Evolutionary conservation across 2,329 filamentous ascomycete genomes (phyloP).

Genomic region (Fusarium sp.): DNA sequence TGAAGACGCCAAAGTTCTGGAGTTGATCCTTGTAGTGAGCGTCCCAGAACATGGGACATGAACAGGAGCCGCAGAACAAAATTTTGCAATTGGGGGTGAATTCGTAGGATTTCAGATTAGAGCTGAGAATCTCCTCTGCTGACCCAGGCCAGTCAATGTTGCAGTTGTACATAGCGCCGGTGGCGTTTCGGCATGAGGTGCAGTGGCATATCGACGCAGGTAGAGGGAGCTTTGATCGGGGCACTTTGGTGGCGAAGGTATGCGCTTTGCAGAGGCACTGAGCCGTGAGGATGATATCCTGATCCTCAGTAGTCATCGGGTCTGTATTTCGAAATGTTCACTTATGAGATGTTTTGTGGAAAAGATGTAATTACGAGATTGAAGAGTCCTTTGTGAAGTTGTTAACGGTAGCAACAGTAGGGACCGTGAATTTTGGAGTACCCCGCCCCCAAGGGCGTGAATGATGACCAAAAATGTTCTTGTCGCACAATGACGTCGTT

Average conservation of each 20-base stretch:
- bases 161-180: conserved; percentile 52
- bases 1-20: conserved; percentile 44
- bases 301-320: background rate
- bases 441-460: conserved; percentile 17
- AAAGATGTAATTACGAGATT: background rate
- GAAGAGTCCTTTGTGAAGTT: background rate
- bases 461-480: background rate
- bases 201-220: conserved; percentile 56
- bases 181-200: conserved; percentile 56
- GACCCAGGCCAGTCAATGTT: conserved; percentile 29
- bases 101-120: conserved; percentile 47
- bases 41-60: conserved; percentile 54
- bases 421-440: background rate
- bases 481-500: background rate
- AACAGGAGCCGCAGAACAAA: conserved; percentile 55
- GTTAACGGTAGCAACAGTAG: background rate
- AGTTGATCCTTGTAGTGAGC: background rate
- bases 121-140: conserved; percentile 18
- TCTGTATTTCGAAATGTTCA: accelerated
- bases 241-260: conserved; percentile 48
- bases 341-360: background rate
- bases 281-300: conserved; percentile 29
- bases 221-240: conserved; percentile 51
- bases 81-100: conserved; percentile 47
- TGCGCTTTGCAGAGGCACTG: conserved; percentile 57